phyloP scores from a whole-genome alignment of 176 grass and related monocot species.

The Ampelocalamus luodianensis region DNA sequence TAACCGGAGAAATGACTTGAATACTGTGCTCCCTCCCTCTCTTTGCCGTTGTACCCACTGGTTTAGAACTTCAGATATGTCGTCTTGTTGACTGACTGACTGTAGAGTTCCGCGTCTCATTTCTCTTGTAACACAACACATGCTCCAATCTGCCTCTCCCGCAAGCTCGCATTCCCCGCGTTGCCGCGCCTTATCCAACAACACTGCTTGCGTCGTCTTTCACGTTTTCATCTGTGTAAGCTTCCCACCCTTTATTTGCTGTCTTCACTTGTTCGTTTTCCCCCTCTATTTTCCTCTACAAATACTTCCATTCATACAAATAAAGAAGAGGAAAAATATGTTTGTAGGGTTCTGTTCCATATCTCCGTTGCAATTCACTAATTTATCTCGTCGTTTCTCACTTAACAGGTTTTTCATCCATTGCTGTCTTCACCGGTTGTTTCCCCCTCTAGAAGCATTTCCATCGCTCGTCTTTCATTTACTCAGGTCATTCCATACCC shows the following conservation, averaged over 20 bases:
- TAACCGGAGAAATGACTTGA: too few relatives aligned
- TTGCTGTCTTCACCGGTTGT: too few relatives aligned
- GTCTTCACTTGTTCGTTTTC: neutral
- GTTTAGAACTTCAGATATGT: too few relatives aligned
- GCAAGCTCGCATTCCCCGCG: neutral
- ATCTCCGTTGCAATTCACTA: neutral
- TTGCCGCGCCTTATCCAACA: too few relatives aligned
- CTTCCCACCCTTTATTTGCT: neutral
- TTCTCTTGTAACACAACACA: neutral
- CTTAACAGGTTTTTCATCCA: neutral
- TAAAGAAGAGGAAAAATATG: neutral
- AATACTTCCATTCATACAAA: neutral
- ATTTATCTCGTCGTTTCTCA: neutral
- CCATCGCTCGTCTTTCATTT: neutral
- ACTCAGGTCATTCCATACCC: neutral
- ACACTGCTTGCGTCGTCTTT: neutral
- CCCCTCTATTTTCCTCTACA: neutral
- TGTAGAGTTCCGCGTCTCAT: neutral
- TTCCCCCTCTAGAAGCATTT: neutral
- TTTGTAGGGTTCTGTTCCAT: neutral
- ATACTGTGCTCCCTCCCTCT: too few relatives aligned
- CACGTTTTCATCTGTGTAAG: neutral
- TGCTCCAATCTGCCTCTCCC: neutral
- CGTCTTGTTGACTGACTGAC: neutral
- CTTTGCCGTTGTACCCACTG: too few relatives aligned